Evolutionary conservation across 352 stramenopile genomes (phyloP).

Genomic region (Pythium sp.): DNA sequence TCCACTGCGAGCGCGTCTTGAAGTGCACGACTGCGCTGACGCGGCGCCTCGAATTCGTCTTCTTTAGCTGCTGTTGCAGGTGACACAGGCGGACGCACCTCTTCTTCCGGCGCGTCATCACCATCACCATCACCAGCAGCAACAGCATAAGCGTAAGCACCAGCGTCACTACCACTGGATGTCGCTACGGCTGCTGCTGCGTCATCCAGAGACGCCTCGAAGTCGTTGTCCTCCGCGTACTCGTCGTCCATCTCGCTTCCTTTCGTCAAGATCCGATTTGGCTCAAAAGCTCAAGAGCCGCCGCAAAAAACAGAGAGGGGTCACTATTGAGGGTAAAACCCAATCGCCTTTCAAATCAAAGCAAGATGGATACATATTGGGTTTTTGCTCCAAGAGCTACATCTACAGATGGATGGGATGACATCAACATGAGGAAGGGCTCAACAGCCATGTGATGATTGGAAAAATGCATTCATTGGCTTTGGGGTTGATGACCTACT

Average conservation of each 20-base stretch:
- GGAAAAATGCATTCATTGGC: background rate
- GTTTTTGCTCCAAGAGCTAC: background rate
- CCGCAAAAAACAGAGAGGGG: background rate
- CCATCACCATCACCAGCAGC: background rate
- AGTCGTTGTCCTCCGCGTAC: slow-evolving; percentile 26
- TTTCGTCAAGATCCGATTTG: background rate
- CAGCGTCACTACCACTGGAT: background rate
- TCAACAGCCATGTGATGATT: background rate
- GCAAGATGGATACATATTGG: background rate
- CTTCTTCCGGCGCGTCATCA: slow-evolving; percentile 3
- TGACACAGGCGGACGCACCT: slow-evolving; percentile 9
- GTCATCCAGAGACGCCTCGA: slow-evolving; percentile 21
- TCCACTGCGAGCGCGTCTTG: slow-evolving; percentile 11
- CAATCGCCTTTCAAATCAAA: background rate
- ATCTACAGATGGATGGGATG: no score
- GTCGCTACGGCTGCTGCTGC: background rate
- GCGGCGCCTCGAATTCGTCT: background rate
- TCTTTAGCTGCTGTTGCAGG: background rate
- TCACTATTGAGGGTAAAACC: background rate
- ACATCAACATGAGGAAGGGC: background rate
- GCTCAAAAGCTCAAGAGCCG: background rate
- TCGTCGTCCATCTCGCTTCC: slow-evolving; percentile 14
- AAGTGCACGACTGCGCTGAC: slow-evolving; percentile 10
- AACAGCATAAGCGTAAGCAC: background rate
- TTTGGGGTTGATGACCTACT: background rate